Evolutionary conservation across 805 yeast genomes (phyloP).

Genomic region (Candida oleophila): DNA sequence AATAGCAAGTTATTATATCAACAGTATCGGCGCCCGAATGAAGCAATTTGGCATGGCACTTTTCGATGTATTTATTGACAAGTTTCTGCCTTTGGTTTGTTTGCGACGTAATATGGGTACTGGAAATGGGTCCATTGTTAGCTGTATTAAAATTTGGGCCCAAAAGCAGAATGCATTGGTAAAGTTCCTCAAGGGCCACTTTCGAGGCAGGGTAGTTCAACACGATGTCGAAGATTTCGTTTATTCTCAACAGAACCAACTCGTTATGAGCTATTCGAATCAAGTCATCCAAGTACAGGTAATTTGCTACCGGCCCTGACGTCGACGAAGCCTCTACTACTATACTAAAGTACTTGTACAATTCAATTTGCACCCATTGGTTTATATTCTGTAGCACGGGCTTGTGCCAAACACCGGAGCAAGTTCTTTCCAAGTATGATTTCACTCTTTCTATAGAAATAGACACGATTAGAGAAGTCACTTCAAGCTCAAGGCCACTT

Average conservation of each 20-base stretch:
- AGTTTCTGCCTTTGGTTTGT: slow-evolving; percentile 49
- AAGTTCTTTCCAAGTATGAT: slow-evolving; percentile 23
- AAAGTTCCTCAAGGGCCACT: slow-evolving; percentile 58
- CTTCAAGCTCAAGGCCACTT: slow-evolving; percentile 16
- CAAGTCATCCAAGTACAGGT: slow-evolving; percentile 23
- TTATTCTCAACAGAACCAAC: slow-evolving; percentile 47
- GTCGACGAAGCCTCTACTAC: slow-evolving; percentile 13
- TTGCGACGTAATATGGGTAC: slow-evolving; percentile 13
- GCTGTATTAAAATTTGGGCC: background rate
- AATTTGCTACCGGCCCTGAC: slow-evolving; percentile 9
- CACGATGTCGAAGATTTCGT: slow-evolving; percentile 61
- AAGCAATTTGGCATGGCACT: slow-evolving; percentile 49
- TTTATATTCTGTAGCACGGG: slow-evolving; percentile 33
- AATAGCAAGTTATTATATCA: slow-evolving; percentile 67
- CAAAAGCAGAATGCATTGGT: slow-evolving; percentile 44
- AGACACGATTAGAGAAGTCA: slow-evolving; percentile 31
- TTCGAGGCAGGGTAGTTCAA: slow-evolving; percentile 50
- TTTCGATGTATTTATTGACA: slow-evolving; percentile 48
- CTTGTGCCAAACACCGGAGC: slow-evolving; percentile 37
- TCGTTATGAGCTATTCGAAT: slow-evolving; percentile 38
- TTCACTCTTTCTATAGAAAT: slow-evolving; percentile 38
- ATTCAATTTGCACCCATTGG: slow-evolving; percentile 35
- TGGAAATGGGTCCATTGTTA: slow-evolving; percentile 1
- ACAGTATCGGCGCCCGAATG: slow-evolving; percentile 83
- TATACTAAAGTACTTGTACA: slow-evolving; percentile 36